A percentile compares a stretch with the other conserved stretches of the same genome.
phyloP scores from a whole-genome alignment of 768 basidiomycete species.

The Clavaria fumosa region DNA sequence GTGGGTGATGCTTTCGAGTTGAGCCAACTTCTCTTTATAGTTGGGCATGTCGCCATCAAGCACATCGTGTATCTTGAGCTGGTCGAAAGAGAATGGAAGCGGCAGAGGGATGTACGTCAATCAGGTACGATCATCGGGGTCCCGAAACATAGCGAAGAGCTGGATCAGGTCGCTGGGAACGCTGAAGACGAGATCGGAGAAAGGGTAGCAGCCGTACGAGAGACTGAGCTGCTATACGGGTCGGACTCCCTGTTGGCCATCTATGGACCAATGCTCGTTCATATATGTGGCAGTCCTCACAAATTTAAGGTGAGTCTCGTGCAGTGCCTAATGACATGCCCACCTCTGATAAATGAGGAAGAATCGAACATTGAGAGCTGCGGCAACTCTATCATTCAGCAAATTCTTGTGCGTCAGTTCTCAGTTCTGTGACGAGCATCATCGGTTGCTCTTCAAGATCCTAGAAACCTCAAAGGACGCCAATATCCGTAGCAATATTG shows the following conservation, averaged over 20 bases:
- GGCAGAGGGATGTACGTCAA: constrained; percentile 53
- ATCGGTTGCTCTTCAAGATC: constrained; percentile 82
- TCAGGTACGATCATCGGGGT: constrained; percentile 24
- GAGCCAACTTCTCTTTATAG: constrained; percentile 86
- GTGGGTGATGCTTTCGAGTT: constrained; percentile 75
- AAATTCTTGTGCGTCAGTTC: constrained; percentile 95
- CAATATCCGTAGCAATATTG: constrained; percentile 87
- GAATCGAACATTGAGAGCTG: constrained; percentile 77
- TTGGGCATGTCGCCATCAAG: constrained; percentile 95
- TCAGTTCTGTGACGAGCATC: constrained; percentile 82
- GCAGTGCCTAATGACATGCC: not conserved
- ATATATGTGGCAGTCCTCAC: constrained; percentile 81
- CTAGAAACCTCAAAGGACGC: constrained; percentile 84
- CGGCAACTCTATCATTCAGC: constrained; percentile 79
- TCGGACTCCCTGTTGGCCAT: constrained; percentile 63
- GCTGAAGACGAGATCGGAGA: constrained; percentile 98
- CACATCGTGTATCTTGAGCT: constrained; percentile 94
- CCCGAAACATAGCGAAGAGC: constrained; percentile 63
- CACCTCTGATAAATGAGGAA: constrained; percentile 18
- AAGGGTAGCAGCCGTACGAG: constrained; percentile 66
- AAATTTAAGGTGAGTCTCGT: constrained; percentile 60
- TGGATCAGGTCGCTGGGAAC: constrained; percentile 94
- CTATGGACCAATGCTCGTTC: constrained; percentile 82
- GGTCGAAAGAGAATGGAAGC: constrained; percentile 93
- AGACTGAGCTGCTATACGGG: constrained; percentile 79